A percentile compares a stretch with the other conserved stretches of the same genome.
These are phyloP conservation scores for Strobilomyces echinocephalus DNA, from an alignment of 768 basidiomycete genomes.

Conservation along the genomic window DNA sequence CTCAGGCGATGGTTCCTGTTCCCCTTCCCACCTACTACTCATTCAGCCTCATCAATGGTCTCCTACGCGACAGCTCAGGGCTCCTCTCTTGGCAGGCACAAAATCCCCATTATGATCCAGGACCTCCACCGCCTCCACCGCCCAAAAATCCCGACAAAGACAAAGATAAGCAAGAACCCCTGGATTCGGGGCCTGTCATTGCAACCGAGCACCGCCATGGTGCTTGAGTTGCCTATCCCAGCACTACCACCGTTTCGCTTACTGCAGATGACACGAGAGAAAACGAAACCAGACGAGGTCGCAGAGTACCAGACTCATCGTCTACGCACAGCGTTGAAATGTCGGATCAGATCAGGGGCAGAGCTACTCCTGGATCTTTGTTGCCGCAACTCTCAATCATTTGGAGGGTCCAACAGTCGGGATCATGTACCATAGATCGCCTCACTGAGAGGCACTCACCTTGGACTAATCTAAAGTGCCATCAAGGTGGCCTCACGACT, in stretches of 20 bases:
- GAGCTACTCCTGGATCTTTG: not conserved
- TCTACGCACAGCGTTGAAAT: not conserved
- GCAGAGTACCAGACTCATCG: not conserved
- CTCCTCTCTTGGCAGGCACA: constrained; percentile 44
- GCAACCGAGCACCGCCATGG: not conserved
- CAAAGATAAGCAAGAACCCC: not conserved
- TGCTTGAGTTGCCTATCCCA: not conserved
- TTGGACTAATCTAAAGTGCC: constrained; percentile 29
- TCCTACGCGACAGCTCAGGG: constrained; percentile 37
- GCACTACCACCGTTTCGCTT: not conserved
- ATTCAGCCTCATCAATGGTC: constrained; percentile 50
- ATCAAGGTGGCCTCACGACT: constrained; percentile 37
- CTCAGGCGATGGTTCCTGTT: constrained; percentile 29
- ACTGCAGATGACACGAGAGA: not conserved
- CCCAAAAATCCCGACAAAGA: constrained; percentile 18
- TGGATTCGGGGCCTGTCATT: not conserved
- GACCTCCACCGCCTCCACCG: constrained; percentile 54
- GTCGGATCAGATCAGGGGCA: constrained; percentile 1
- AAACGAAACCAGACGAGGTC: not conserved
- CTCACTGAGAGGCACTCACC: not conserved
- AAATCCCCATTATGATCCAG: constrained; percentile 71
- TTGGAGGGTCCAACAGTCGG: not conserved
- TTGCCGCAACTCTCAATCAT: not conserved
- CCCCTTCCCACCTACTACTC: constrained; percentile 44
- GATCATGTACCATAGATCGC: not conserved